phyloP scores from a whole-genome alignment of 2,329 filamentous ascomycete species.

The Beauveria rudraprayagi region DNA sequence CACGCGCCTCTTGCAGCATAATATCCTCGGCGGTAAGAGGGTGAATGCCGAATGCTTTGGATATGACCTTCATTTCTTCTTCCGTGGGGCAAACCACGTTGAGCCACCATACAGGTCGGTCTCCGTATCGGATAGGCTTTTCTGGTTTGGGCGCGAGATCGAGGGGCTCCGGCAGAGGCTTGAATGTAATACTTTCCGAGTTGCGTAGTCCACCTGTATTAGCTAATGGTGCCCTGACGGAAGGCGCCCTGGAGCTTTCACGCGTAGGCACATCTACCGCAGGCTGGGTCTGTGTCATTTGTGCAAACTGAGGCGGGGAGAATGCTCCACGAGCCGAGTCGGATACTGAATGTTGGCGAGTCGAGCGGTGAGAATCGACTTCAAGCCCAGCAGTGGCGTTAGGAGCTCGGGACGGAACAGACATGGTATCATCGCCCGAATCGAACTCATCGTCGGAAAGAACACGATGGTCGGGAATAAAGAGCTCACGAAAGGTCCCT shows the following conservation, averaged over 20 bases:
- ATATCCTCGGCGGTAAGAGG: slow-evolving; percentile 94
- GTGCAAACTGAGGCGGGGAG: slow-evolving; percentile 19
- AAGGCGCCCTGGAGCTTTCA: slow-evolving; percentile 25
- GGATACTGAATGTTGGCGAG: slow-evolving; percentile 38
- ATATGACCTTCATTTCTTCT: slow-evolving; percentile 87
- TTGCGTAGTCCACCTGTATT: neutral
- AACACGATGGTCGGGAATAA: slow-evolving; percentile 76
- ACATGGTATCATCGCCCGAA: slow-evolving; percentile 38
- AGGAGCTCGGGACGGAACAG: slow-evolving; percentile 19
- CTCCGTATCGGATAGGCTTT: slow-evolving; percentile 56
- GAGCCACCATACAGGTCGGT: slow-evolving; percentile 92
- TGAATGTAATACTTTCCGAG: slow-evolving; percentile 17
- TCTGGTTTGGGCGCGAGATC: slow-evolving; percentile 18
- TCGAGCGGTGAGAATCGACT: slow-evolving; percentile 35
- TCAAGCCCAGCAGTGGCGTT: slow-evolving; percentile 21
- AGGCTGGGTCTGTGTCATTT: neutral
- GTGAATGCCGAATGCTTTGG: slow-evolving; percentile 91
- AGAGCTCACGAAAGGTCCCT: slow-evolving; percentile 76
- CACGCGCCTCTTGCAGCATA: slow-evolving; percentile 91
- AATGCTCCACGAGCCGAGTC: slow-evolving; percentile 20
- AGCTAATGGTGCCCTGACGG: slow-evolving; percentile 41
- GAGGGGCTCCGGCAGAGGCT: slow-evolving; percentile 24
- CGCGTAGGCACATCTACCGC: slow-evolving; percentile 22
- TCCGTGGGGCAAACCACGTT: slow-evolving; percentile 88
- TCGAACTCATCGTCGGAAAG: slow-evolving; percentile 67